phyloP scores from a whole-genome alignment of 2,329 filamentous ascomycete genomes.

The Penicillium sclerotigenum region DNA sequence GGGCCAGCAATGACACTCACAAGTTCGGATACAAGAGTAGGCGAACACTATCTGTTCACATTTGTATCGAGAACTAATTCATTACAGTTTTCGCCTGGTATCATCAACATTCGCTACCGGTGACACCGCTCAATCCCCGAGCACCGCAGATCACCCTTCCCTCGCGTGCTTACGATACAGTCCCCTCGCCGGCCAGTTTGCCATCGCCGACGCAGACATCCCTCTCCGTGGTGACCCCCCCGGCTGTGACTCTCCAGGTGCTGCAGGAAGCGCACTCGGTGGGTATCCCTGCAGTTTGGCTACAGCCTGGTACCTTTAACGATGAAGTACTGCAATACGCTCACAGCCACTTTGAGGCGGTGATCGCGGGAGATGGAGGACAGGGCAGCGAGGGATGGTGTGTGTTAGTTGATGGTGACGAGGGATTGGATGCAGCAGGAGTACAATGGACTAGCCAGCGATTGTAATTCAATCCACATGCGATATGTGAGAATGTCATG shows the following conservation, averaged over 20 bases:
- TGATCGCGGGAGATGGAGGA: conserved; percentile 64
- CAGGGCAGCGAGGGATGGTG: conserved; percentile 76
- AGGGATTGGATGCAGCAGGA: conserved; percentile 54
- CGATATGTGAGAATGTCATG: not conserved
- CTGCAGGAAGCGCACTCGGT: conserved; percentile 73
- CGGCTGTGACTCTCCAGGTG: conserved; percentile 68
- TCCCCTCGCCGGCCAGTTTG: conserved; percentile 64
- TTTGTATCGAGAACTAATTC: conserved; percentile 8
- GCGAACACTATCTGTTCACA: conserved; percentile 14
- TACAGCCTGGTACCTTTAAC: conserved; percentile 88
- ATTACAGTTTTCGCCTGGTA: conserved; percentile 84
- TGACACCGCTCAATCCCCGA: conserved; percentile 79
- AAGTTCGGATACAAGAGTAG: conserved; percentile 88
- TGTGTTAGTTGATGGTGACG: conserved; percentile 79
- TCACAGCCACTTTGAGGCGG: conserved; percentile 64
- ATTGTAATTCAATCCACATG: conserved; percentile 27
- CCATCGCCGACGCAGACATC: conserved; percentile 66
- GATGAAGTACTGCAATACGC: conserved; percentile 70
- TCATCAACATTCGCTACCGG: conserved; percentile 68
- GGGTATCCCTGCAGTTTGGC: conserved; percentile 73
- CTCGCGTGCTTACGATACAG: conserved; percentile 58
- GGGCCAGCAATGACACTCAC: conserved; percentile 75
- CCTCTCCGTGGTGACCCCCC: conserved; percentile 84
- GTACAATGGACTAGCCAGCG: conserved; percentile 48
- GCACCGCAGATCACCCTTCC: conserved; percentile 62